phyloP scores from a whole-genome alignment of 1,139 yeast species.

The Saccharomyces hybrid region DNA sequence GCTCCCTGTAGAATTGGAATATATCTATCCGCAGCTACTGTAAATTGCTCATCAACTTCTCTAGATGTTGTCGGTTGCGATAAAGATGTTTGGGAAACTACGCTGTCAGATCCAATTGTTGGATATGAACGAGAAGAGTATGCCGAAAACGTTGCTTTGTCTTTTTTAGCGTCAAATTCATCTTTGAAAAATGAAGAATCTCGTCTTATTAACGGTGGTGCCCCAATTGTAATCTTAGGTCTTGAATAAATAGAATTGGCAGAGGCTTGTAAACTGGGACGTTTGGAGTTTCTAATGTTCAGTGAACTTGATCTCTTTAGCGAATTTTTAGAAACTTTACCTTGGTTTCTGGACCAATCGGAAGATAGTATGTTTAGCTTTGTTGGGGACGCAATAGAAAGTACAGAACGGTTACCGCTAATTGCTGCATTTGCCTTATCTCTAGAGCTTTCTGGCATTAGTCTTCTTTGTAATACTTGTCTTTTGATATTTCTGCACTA shows the following conservation, averaged over 20 bases:
- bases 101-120: no score
- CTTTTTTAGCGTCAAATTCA: conserved; percentile 4
- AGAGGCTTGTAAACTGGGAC: background rate
- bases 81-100: conserved; percentile 1
- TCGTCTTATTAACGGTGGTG: conserved; percentile 28
- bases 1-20: conserved; percentile 45
- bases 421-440: conserved; percentile 5
- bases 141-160: background rate
- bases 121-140: conserved; percentile 3
- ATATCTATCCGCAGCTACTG: conserved; percentile 35
- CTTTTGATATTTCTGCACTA: background rate
- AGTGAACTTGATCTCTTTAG: conserved; percentile 20
- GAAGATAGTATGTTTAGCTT: conserved; percentile 40
- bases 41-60: conserved; percentile 4
- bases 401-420: conserved; percentile 26
- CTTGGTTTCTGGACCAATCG: conserved; percentile 33
- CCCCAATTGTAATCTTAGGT: conserved; percentile 17
- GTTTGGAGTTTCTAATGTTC: conserved; percentile 10
- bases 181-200: conserved; percentile 30
- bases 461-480: background rate
- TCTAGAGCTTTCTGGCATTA: background rate
- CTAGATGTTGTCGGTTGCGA: conserved; percentile 3
- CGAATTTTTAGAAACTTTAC: conserved; percentile 18
- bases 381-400: conserved; percentile 40
- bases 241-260: conserved; percentile 11